phyloP scores from a whole-genome alignment of 306 rosid genomes.

The Cajanus cajan region DNA sequence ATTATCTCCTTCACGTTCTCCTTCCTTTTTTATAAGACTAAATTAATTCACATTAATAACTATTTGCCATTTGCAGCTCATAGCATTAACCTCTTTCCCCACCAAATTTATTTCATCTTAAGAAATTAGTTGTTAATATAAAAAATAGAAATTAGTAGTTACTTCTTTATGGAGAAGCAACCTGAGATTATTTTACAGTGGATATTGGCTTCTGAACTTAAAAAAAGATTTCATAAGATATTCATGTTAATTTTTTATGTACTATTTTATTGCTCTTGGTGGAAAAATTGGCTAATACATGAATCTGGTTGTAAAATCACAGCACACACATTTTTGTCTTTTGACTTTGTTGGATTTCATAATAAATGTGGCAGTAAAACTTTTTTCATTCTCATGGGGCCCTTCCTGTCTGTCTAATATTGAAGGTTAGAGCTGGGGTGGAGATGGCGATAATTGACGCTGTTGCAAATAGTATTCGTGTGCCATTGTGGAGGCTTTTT shows the following conservation, averaged over 20 bases:
- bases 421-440: slow-evolving; percentile 96
- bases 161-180: not conserved
- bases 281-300: not conserved
- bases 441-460: slow-evolving; percentile 97
- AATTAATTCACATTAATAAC: not conserved
- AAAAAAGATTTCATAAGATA: not conserved
- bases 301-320: not conserved
- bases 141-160: not conserved
- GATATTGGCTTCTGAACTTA: not conserved
- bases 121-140: not conserved
- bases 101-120: not conserved
- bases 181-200: not conserved
- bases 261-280: not conserved
- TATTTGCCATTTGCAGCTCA: not conserved
- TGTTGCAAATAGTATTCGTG: slow-evolving; percentile 70
- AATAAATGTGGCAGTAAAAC: not conserved
- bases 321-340: not conserved
- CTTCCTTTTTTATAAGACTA: not conserved
- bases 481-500: slow-evolving; percentile 90
- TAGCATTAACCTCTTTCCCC: not conserved
- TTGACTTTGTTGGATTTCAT: not conserved
- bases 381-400: not conserved
- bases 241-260: slow-evolving; percentile 1
- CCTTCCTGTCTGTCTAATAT: slow-evolving; percentile 5
- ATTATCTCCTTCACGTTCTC: not conserved